These are phyloP conservation scores for Mycena latifolia DNA, from an alignment of 768 basidiomycete species.

Conservation along the genomic window DNA sequence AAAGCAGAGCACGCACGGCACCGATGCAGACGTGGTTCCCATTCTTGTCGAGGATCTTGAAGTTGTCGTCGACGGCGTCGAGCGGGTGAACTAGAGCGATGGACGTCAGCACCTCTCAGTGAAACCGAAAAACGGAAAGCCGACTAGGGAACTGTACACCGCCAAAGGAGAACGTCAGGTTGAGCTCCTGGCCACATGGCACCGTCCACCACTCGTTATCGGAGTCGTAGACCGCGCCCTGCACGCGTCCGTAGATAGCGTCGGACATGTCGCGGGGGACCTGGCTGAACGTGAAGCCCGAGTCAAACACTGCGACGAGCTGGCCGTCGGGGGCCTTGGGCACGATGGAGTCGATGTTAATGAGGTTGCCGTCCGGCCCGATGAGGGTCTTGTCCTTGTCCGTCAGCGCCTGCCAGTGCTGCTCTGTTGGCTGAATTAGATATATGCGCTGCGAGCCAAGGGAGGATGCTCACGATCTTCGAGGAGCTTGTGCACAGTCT, in stretches of 20 bases:
- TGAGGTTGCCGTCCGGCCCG: slow-evolving; percentile 68
- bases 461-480: slow-evolving; percentile 44
- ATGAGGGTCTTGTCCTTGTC: slow-evolving; percentile 69
- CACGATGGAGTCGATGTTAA: slow-evolving; percentile 61
- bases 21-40: slow-evolving; percentile 55
- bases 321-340: slow-evolving; percentile 56
- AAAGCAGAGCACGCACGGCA: slow-evolving; percentile 45
- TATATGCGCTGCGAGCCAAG: slow-evolving; percentile 40
- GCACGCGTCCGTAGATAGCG: slow-evolving; percentile 69
- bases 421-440: slow-evolving; percentile 46
- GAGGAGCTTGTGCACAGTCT: slow-evolving; percentile 32
- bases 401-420: slow-evolving; percentile 76
- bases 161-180: slow-evolving; percentile 73
- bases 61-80: slow-evolving; percentile 43
- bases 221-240: slow-evolving; percentile 60
- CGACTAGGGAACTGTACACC: slow-evolving; percentile 68
- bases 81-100: slow-evolving; percentile 34
- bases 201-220: slow-evolving; percentile 65
- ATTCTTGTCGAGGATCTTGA: slow-evolving; percentile 44
- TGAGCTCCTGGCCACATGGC: slow-evolving; percentile 74
- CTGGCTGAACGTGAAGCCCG: slow-evolving; percentile 71
- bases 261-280: slow-evolving; percentile 54
- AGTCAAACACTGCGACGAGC: slow-evolving; percentile 74
- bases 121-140: slow-evolving; percentile 31
- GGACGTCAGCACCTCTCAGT: neutral